These are phyloP conservation scores for Alternaria sp. DNA, from an alignment of 2,329 filamentous ascomycete species.

Conservation along the genomic window DNA sequence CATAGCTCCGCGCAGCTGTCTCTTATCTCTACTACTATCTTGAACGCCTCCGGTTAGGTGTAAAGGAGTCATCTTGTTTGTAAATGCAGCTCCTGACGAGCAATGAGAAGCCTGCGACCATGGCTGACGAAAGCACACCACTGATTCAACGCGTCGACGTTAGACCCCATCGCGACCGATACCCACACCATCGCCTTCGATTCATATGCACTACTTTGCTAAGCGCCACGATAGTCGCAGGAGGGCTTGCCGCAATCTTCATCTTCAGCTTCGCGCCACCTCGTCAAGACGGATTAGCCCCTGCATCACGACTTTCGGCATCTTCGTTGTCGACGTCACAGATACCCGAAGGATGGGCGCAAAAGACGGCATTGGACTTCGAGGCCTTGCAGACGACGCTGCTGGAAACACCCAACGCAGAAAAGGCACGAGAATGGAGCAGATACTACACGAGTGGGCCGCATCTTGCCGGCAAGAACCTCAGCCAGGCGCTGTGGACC, in stretches of 20 bases:
- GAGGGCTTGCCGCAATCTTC: conserved; percentile 50
- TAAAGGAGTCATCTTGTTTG: neutral
- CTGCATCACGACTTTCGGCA: conserved; percentile 11
- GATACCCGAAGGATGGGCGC: conserved; percentile 53
- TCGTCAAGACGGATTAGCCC: conserved; percentile 39
- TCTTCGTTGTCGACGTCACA: conserved; percentile 33
- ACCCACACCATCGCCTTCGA: conserved; percentile 66
- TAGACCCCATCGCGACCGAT: conserved; percentile 61
- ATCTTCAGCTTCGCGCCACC: conserved; percentile 51
- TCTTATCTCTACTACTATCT: conserved; percentile 4
- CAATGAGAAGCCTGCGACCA: conserved; percentile 45
- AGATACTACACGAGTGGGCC: conserved; percentile 61
- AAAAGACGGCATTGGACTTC: conserved; percentile 60
- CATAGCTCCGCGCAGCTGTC: conserved; percentile 15
- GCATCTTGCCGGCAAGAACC: conserved; percentile 62
- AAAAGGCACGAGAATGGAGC: conserved; percentile 61
- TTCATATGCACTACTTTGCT: conserved; percentile 71
- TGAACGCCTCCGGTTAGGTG: conserved; percentile 11
- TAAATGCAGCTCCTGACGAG: conserved; percentile 28
- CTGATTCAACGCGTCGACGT: conserved; percentile 70
- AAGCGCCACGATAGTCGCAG: conserved; percentile 48
- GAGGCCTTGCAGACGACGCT: conserved; percentile 65
- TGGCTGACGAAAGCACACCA: conserved; percentile 69
- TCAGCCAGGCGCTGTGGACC: conserved; percentile 62
- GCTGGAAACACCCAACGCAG: conserved; percentile 61